These are phyloP conservation scores for Coleophoma eucalyptorum DNA, from an alignment of 2,329 filamentous ascomycete species.

Conservation along the genomic window DNA sequence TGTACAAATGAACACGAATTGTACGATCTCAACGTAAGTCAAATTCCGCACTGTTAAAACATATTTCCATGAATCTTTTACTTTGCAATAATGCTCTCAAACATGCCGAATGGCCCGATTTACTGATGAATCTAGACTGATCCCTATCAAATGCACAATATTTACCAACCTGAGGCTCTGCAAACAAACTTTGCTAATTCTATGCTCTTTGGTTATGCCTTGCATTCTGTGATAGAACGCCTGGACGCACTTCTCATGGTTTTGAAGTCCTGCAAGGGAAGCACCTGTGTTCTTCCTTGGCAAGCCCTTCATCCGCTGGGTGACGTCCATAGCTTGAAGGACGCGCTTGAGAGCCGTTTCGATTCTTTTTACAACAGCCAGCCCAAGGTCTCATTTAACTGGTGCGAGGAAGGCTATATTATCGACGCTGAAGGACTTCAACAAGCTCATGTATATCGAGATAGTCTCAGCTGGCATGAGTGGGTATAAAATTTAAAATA, in stretches of 20 bases:
- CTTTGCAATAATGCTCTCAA: no score
- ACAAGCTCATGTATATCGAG: neutral
- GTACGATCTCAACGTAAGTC: slow-evolving; percentile 52
- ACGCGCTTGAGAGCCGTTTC: slow-evolving; percentile 42
- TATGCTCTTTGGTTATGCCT: slow-evolving; percentile 27
- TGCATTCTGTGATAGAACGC: slow-evolving; percentile 38
- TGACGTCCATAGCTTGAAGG: slow-evolving; percentile 41
- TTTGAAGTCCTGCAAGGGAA: slow-evolving; percentile 54
- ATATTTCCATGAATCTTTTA: no score
- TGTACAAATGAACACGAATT: slow-evolving; percentile 63
- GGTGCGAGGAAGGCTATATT: slow-evolving; percentile 52
- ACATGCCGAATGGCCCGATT: no score
- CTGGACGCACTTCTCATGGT: slow-evolving; percentile 56
- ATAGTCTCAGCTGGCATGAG: neutral
- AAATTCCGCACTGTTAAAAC: no score
- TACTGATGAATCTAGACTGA: slow-evolving; percentile 39
- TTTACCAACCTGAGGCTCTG: no score
- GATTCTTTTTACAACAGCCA: slow-evolving; percentile 46
- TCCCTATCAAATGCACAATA: slow-evolving; percentile 45
- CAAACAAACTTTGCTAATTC: slow-evolving; percentile 10
- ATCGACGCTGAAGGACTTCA: slow-evolving; percentile 50
- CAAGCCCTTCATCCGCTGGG: slow-evolving; percentile 50
- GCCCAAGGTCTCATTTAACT: slow-evolving; percentile 47
- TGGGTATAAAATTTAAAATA: neutral
- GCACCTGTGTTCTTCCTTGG: slow-evolving; percentile 52